Conservation (phyloP, 371 early-diverging fungal species). For the Batrachochytrium dendrobatidis region DNA sequence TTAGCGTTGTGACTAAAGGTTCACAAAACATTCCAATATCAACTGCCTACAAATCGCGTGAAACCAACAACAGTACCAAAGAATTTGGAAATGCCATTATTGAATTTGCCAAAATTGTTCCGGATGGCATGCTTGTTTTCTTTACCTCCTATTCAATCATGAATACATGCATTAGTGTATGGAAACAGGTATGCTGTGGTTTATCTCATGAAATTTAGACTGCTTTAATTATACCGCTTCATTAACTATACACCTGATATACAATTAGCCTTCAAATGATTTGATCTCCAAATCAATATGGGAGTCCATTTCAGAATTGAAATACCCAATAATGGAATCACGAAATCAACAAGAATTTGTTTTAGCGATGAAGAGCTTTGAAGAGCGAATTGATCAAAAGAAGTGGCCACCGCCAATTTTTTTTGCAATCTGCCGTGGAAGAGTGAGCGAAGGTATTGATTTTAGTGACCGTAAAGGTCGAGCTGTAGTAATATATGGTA, state of each 20-base stretch:
- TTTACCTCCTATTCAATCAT: slow-evolving; percentile 53
- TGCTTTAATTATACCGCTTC: too few species aligned
- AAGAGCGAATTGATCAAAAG: slow-evolving; percentile 16
- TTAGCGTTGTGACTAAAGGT: slow-evolving; percentile 20
- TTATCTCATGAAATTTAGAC: too few species aligned
- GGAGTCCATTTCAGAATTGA: slow-evolving; percentile 29
- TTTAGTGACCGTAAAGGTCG: slow-evolving; percentile 83
- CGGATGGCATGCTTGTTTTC: slow-evolving; percentile 55
- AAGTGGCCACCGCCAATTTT: slow-evolving; percentile 48
- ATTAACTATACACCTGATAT: too few species aligned
- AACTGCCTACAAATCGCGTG: slow-evolving; percentile 36
- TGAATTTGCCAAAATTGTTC: slow-evolving; percentile 26
- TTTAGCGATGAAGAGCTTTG: slow-evolving; percentile 27
- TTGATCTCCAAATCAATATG: slow-evolving; percentile 22
- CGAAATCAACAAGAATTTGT: slow-evolving; percentile 27
- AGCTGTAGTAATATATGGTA: slow-evolving; percentile 85
- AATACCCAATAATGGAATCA: slow-evolving; percentile 33
- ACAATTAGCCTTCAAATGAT: too few species aligned
- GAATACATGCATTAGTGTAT: slow-evolving; percentile 23
- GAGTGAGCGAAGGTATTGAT: slow-evolving; percentile 92
- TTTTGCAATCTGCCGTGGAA: slow-evolving; percentile 73
- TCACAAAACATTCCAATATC: slow-evolving; percentile 13
- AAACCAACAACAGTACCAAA: slow-evolving; percentile 23
- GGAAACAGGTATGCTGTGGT: slow-evolving; percentile 22
- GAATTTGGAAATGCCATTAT: slow-evolving; percentile 35